phyloP scores from a whole-genome alignment of 1,284 basidiomycete species.

The Trametes versicolor region DNA sequence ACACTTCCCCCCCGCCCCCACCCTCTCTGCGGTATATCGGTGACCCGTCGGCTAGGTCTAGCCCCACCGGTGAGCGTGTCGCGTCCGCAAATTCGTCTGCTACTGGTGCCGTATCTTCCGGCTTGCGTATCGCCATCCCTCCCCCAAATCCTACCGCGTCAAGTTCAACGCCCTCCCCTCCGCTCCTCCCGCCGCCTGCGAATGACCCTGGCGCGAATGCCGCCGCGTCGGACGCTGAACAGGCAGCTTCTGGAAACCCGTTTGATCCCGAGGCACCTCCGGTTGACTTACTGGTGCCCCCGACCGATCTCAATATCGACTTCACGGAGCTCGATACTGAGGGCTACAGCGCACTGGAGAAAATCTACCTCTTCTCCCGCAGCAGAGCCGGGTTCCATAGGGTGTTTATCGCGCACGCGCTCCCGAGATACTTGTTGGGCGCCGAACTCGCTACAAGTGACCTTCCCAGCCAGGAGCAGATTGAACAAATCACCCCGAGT shows the following conservation, averaged over 20 bases:
- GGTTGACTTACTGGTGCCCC: constrained; percentile 29
- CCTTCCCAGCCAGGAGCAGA: constrained; percentile 32
- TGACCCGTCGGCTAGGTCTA: constrained; percentile 22
- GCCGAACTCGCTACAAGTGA: constrained; percentile 59
- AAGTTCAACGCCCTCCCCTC: constrained; percentile 39
- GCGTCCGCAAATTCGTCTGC: constrained; percentile 27
- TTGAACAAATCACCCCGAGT: constrained; percentile 77
- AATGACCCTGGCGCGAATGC: constrained; percentile 25
- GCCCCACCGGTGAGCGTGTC: constrained; percentile 24
- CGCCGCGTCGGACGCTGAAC: constrained; percentile 7
- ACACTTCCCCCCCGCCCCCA: constrained; percentile 26
- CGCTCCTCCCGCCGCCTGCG: constrained; percentile 27
- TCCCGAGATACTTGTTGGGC: constrained; percentile 56
- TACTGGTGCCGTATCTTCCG: constrained; percentile 23
- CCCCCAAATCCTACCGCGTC: constrained; percentile 35
- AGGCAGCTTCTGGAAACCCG: constrained; percentile 1
- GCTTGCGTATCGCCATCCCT: constrained; percentile 39
- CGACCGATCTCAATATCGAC: constrained; percentile 40
- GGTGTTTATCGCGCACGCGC: constrained; percentile 85
- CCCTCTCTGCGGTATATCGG: constrained; percentile 31
- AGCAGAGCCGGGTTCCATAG: constrained; percentile 88
- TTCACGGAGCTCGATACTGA: constrained; percentile 71
- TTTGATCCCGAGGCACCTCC: constrained; percentile 21
- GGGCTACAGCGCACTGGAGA: constrained; percentile 86
- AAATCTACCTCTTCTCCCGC: constrained; percentile 93